phyloP scores from a whole-genome alignment of 768 basidiomycete species.

The Boletus tomentosulus region DNA sequence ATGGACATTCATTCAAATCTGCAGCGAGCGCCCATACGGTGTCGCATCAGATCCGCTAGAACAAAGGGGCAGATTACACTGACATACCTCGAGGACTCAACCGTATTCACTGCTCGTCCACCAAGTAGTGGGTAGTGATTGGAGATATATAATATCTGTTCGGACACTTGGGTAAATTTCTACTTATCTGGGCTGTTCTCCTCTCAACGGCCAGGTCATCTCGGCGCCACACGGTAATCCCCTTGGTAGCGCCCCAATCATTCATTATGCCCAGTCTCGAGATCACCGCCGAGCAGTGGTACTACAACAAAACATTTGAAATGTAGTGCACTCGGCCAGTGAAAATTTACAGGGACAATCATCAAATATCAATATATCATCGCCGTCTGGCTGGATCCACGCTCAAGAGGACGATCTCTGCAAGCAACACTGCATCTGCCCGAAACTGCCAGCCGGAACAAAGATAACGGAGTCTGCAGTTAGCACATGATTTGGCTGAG shows the following conservation, averaged over 20 bases:
- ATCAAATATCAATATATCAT: background rate
- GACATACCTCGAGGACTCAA: conserved; percentile 52
- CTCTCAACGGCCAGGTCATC: background rate
- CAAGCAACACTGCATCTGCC: background rate
- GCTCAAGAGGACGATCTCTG: background rate
- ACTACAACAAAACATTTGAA: background rate
- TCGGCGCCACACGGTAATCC: background rate
- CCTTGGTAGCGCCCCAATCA: background rate
- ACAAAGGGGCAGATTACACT: conserved; percentile 51
- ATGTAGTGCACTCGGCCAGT: background rate
- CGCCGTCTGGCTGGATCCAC: background rate
- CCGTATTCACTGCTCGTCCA: conserved; percentile 44
- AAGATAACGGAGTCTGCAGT: background rate
- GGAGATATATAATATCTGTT: background rate
- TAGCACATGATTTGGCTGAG: background rate
- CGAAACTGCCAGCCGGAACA: background rate
- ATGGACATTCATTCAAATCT: conserved; percentile 37
- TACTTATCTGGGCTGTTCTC: background rate
- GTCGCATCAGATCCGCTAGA: conserved; percentile 50
- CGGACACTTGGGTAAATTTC: background rate
- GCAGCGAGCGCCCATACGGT: conserved; percentile 4
- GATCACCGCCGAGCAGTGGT: too few species aligned
- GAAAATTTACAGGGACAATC: background rate
- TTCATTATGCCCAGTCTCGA: background rate
- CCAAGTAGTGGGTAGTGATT: background rate